Base-by-base conservation (phyloP, 2,329 filamentous ascomycete species). In the Rhinocladiella similis region DNA sequence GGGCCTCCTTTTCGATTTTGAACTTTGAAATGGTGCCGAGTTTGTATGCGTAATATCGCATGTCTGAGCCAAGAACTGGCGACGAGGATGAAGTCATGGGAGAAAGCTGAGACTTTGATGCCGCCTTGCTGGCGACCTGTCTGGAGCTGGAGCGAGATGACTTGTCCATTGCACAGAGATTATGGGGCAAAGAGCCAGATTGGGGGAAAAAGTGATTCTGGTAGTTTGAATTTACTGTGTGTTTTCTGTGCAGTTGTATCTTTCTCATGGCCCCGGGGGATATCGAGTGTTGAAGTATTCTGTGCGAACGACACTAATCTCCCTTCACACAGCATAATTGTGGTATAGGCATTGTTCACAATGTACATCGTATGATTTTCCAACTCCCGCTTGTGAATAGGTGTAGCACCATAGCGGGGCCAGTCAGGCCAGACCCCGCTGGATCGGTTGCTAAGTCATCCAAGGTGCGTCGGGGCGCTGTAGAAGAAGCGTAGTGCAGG, bases 1-100 rank as follows among this genome's bases (percentile, higher is more conserved):
- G 43, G 25, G 56, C 59, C 53, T 62, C 59, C n/a, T 45, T 47
- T 38, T 57, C 42, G 39, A 62, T 62, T 5, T 59, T 59, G 25
- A 33, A 45, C 19, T 43, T 49, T 16, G 59, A 59, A 33, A 59
- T 42, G 20, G 53, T 57, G 29, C 59, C 56, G 16, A 62, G 38
- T 50, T 59, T 53, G 41, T 62, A 59, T 20, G 59, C 59, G 9
- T 55, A 43, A 35, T 35, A 47, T 25, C 38, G 47, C n/a, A 42
- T 48, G 20, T 46, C 43, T 46, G 43, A 25, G 22, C 43, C 20
- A 16, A 46, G 43, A 22, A 46, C 22, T 25, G 43, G 19, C 4
- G 43, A 50, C 33, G 18, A 39, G 25, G n/a, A 7, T n/a, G 20
- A 50, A 41, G 33, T 20, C 14, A 18, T 27, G 12, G 33, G 16